These are phyloP conservation scores for Leccinum longicurvipes DNA, from an alignment of 768 basidiomycete genomes.

Conservation along the genomic window DNA sequence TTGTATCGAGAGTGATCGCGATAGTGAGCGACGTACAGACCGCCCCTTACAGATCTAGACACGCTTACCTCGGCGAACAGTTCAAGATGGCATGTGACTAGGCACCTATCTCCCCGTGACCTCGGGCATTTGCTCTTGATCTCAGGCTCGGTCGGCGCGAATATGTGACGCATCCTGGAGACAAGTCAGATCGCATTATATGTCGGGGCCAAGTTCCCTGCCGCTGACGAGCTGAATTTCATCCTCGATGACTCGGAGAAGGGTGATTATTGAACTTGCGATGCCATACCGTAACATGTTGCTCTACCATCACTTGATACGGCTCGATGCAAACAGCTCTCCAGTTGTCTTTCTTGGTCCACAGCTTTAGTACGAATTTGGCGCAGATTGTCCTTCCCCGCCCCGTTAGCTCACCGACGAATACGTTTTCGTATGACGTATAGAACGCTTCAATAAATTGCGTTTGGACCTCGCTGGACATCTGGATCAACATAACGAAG, in stretches of 20 bases:
- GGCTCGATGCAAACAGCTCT: constrained; percentile 96
- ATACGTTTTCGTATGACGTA: constrained; percentile 92
- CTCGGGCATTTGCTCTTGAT: no score
- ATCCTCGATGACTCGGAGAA: no score
- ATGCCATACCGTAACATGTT: constrained; percentile 85
- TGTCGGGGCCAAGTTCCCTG: constrained; percentile 90
- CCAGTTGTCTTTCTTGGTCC: constrained; percentile 80
- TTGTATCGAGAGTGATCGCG: no score
- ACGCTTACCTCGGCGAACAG: no score
- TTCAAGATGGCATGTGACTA: no score
- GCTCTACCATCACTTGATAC: constrained; percentile 98
- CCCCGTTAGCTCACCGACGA: no score
- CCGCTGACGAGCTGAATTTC: no score
- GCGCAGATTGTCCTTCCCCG: constrained; percentile 97
- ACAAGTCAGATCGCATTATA: constrained; percentile 98
- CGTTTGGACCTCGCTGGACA: constrained; percentile 98
- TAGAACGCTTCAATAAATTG: constrained; percentile 99
- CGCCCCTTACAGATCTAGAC: no score
- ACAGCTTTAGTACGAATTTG: constrained; percentile 91
- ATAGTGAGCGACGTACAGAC: no score
- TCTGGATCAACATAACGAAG: constrained; percentile 84
- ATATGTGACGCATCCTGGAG: constrained; percentile 92
- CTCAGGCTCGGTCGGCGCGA: constrained; percentile 90
- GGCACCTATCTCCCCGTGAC: no score
- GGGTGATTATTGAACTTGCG: constrained; percentile 85